phyloP scores from a whole-genome alignment of 805 yeast species.

The Saturnispora gosingensis region DNA sequence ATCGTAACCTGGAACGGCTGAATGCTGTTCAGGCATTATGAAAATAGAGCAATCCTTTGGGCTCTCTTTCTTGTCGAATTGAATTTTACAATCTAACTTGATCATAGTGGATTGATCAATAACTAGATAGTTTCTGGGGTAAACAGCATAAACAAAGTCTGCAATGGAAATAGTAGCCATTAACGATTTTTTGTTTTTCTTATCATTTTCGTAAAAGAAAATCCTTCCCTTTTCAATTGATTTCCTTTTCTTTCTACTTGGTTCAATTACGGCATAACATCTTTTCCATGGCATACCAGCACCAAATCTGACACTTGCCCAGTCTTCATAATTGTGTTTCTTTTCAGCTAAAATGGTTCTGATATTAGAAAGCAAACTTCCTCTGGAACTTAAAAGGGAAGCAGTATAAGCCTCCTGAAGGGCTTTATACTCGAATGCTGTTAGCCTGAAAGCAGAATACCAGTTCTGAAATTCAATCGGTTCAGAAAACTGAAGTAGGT shows the following conservation, averaged over 20 bases:
- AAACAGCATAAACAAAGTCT: slow-evolving; percentile 74
- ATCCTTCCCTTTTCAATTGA: slow-evolving; percentile 53
- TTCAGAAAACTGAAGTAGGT: slow-evolving; percentile 67
- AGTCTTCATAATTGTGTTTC: slow-evolving; percentile 80
- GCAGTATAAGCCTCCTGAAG: slow-evolving; percentile 96
- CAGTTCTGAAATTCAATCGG: slow-evolving; percentile 58
- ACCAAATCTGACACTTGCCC: slow-evolving; percentile 93
- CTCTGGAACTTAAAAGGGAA: slow-evolving; percentile 85
- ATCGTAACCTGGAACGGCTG: slow-evolving; percentile 75
- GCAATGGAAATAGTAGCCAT: slow-evolving; percentile 75
- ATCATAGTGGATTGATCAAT: slow-evolving; percentile 84
- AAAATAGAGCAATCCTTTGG: slow-evolving; percentile 57
- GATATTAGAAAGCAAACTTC: slow-evolving; percentile 79
- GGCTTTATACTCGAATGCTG: slow-evolving; percentile 71
- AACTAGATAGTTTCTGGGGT: slow-evolving; percentile 74
- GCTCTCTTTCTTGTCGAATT: slow-evolving; percentile 41
- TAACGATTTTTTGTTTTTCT: slow-evolving; percentile 58
- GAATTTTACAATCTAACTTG: slow-evolving; percentile 77
- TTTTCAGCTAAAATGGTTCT: slow-evolving; percentile 77
- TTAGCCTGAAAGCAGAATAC: slow-evolving; percentile 75
- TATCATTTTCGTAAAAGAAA: slow-evolving; percentile 75
- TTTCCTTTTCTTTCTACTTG: slow-evolving; percentile 43
- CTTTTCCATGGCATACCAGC: slow-evolving; percentile 97
- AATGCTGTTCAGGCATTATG: slow-evolving; percentile 76
- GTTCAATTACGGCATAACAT: slow-evolving; percentile 84